Conservation (phyloP, 441 rosid genomes). For the Gossypium lobatum region DNA sequence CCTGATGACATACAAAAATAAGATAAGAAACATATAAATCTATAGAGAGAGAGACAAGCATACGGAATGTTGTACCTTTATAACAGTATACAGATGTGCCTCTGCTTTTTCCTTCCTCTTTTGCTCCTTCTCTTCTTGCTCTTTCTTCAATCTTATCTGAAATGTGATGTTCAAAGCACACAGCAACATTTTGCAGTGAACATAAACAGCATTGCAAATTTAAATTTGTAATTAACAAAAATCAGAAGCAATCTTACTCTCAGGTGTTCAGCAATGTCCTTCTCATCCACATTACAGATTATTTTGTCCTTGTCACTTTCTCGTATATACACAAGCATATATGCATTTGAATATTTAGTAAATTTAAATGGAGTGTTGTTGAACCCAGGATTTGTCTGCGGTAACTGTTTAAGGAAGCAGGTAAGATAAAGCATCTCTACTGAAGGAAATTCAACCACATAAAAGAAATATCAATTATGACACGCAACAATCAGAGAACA, state of each 20-base stretch:
- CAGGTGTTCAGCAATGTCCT: constrained; percentile 68
- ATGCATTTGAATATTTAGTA: constrained; percentile 67
- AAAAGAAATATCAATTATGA: not conserved
- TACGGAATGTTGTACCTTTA: constrained; percentile 39
- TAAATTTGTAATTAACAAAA: not conserved
- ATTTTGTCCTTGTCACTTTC: constrained; percentile 73
- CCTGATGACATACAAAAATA: constrained; percentile 29
- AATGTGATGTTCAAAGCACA: constrained; percentile 10
- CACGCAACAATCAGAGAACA: constrained; percentile 9
- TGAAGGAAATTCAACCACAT: not conserved
- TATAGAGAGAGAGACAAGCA: constrained; percentile 4
- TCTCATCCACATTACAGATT: constrained; percentile 63
- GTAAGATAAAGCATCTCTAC: constrained; percentile 7
- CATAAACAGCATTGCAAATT: not conserved
- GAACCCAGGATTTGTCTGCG: constrained; percentile 63
- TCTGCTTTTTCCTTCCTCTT: constrained; percentile 62
- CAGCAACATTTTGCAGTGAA: not conserved
- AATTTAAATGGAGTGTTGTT: constrained; percentile 62
- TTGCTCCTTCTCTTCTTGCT: constrained; percentile 65
- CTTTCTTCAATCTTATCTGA: constrained; percentile 58
- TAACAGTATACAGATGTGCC: constrained; percentile 57
- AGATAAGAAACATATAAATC: not conserved
- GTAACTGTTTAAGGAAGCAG: constrained; percentile 38
- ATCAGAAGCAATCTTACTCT: constrained; percentile 38
- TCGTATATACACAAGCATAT: constrained; percentile 75